A percentile compares a stretch with the other conserved stretches of the same genome.
Conservation (phyloP, 306 rosid genomes). For the Acmispon strigosus region DNA sequence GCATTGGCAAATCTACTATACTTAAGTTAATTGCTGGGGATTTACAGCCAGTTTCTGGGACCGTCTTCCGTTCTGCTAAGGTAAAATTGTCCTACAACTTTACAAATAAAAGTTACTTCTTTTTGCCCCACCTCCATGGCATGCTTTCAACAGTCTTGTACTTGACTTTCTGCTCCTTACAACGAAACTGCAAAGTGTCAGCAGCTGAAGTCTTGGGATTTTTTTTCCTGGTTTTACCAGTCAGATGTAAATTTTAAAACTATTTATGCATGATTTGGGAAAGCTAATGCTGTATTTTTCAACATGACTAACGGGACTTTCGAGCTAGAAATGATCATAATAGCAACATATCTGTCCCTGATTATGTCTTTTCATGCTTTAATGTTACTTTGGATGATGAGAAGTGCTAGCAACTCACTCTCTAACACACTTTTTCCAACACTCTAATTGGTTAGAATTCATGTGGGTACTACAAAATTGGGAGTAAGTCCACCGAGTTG, state of each 20-base stretch:
- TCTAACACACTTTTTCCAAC: no score
- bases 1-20: constrained; percentile 97
- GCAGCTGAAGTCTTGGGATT: neutral
- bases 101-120: neutral
- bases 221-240: neutral
- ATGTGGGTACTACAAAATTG: no score
- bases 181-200: neutral
- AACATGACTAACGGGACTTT: neutral
- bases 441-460: no score
- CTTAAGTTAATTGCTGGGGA: constrained; percentile 98
- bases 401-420: no score
- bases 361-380: constrained; percentile 19
- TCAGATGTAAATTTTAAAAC: neutral
- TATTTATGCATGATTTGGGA: neutral
- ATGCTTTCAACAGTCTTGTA: neutral
- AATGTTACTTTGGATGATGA: neutral
- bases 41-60: constrained; percentile 92
- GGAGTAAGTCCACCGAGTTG: no score
- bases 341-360: neutral
- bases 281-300: neutral
- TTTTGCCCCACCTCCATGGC: constrained; percentile 1
- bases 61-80: constrained; percentile 97
- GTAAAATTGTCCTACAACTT: constrained; percentile 27
- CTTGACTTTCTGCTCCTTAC: constrained; percentile 8
- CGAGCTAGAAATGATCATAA: neutral